Evolutionary conservation across 345 rosid species (phyloP).

Genomic region (Eucalyptus erythrocorys): DNA sequence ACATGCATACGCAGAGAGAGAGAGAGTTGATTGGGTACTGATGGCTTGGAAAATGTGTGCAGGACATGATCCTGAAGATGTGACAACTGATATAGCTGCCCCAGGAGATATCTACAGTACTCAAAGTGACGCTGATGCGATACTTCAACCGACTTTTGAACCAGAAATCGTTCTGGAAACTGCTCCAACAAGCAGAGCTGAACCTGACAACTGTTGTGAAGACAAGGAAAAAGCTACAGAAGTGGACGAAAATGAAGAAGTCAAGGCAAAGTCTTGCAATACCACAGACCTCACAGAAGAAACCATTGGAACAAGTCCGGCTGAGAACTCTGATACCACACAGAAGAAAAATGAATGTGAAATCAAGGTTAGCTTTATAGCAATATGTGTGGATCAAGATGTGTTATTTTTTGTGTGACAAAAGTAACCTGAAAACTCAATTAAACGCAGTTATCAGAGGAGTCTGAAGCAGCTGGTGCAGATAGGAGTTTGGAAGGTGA

Average conservation of each 20-base stretch:
- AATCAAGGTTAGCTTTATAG: background rate
- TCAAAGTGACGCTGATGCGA: background rate
- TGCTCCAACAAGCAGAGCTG: background rate
- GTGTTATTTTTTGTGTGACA: background rate
- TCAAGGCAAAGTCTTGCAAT: background rate
- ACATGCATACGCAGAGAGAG: background rate
- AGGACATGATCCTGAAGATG: background rate
- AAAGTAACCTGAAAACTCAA: background rate
- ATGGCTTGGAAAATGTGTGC: background rate
- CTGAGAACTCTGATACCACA: background rate
- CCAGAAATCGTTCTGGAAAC: background rate
- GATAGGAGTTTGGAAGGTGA: background rate
- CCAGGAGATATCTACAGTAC: background rate
- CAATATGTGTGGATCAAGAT: background rate
- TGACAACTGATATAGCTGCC: background rate
- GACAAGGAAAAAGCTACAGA: background rate
- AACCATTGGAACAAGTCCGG: background rate
- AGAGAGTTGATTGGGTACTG: background rate
- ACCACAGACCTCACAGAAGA: background rate
- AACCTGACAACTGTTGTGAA: background rate
- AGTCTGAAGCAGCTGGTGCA: background rate
- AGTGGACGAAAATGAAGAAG: background rate
- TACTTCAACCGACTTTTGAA: background rate
- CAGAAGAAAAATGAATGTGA: background rate
- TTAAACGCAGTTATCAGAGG: background rate